Evolutionary conservation across 1,139 yeast species (phyloP).

Genomic region (Geotrichum australiense): DNA sequence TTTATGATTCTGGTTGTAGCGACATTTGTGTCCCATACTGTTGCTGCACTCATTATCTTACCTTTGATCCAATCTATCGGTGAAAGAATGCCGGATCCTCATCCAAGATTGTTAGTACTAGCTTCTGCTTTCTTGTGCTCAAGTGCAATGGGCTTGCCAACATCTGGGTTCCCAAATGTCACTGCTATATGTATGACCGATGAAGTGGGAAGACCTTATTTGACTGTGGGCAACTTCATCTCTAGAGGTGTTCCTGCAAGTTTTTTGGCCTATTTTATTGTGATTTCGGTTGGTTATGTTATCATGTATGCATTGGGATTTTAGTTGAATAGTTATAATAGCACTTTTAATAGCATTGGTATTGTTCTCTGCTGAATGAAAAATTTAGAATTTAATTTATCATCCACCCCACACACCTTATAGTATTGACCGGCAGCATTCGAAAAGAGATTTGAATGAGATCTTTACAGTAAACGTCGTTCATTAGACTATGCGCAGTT

Average conservation of each 20-base stretch:
- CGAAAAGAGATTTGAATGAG: no score
- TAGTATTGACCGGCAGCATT: no score
- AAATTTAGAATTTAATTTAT: no score
- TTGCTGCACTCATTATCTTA: constrained; percentile 83
- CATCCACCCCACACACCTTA: no score
- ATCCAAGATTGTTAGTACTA: constrained; percentile 71
- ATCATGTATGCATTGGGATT: constrained; percentile 53
- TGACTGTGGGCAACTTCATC: constrained; percentile 76
- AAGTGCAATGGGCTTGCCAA: constrained; percentile 92
- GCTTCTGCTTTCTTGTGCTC: constrained; percentile 79
- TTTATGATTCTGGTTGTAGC: constrained; percentile 73
- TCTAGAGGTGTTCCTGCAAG: constrained; percentile 87
- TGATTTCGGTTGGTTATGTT: constrained; percentile 73
- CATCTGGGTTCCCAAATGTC: constrained; percentile 94
- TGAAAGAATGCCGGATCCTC: constrained; percentile 56
- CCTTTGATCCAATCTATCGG: constrained; percentile 90
- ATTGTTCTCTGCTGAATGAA: no score
- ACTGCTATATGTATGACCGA: constrained; percentile 91
- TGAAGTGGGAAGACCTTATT: constrained; percentile 78
- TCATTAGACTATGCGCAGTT: no score
- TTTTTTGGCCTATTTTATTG: constrained; percentile 56
- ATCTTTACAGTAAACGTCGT: no score
- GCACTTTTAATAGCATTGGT: no score
- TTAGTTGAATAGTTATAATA: no score
- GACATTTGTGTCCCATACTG: constrained; percentile 92